phyloP scores from a whole-genome alignment of 345 rosid species.

The Eucalyptus sideroxylon region DNA sequence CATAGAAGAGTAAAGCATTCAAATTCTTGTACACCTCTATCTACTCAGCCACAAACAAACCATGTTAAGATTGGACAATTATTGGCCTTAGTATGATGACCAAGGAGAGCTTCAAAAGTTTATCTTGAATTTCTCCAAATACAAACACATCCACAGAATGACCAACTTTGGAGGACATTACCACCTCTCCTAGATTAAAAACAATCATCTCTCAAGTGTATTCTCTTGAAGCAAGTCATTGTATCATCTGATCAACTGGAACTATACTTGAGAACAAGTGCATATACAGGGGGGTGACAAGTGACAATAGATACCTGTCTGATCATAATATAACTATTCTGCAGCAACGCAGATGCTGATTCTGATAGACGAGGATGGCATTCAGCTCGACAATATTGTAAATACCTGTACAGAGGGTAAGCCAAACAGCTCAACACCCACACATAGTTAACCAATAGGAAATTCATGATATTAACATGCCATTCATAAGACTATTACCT shows the following conservation, averaged over 20 bases:
- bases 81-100: not conserved
- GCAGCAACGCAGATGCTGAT: conserved; percentile 57
- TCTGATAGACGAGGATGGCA: conserved; percentile 87
- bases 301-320: conserved; percentile 47
- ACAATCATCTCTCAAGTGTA: not conserved
- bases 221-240: not conserved
- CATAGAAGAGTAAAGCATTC: not conserved
- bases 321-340: conserved; percentile 72
- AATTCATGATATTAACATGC: not conserved
- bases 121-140: not conserved
- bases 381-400: conserved; percentile 73
- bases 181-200: not conserved
- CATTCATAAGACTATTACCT: conserved; percentile 22
- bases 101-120: not conserved
- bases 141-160: not conserved
- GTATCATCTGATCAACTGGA: not conserved
- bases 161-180: not conserved
- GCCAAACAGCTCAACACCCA: not conserved
- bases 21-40: not conserved
- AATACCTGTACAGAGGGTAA: conserved; percentile 34
- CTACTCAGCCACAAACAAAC: not conserved
- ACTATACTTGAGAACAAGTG: not conserved
- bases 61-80: not conserved
- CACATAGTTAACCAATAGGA: not conserved
- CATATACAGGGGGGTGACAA: not conserved